Conservation (phyloP, 176 grass and related monocot genomes). For the Ananas comosus region DNA sequence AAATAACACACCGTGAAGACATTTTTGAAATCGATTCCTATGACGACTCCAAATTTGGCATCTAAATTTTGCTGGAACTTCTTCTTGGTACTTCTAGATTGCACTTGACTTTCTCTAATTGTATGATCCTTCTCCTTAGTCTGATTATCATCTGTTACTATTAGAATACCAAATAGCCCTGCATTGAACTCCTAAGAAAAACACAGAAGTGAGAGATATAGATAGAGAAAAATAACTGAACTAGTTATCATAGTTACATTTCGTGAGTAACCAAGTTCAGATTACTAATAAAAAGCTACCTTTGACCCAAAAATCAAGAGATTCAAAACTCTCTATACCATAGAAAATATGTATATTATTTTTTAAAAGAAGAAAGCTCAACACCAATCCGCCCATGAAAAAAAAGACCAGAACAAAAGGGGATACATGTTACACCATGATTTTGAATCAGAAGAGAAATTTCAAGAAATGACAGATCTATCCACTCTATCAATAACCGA, state of each 20-base stretch:
- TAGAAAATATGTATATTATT: too few species aligned
- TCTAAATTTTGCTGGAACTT: conserved; percentile 56
- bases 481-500: too few species aligned
- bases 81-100: conserved; percentile 46
- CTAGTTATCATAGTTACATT: not conserved
- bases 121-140: conserved; percentile 47
- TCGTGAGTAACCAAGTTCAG: conserved; percentile 12
- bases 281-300: too few species aligned
- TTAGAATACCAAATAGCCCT: conserved; percentile 91
- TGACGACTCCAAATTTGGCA: conserved; percentile 81
- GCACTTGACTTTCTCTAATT: conserved; percentile 38
- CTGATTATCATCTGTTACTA: conserved; percentile 77
- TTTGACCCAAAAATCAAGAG: too few species aligned
- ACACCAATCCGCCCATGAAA: too few species aligned
- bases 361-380: too few species aligned
- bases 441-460: not conserved
- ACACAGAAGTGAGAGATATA: conserved; percentile 9
- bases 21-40: conserved; percentile 97
- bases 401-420: not conserved
- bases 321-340: too few species aligned
- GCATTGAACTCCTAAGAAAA: conserved; percentile 85
- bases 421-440: not conserved
- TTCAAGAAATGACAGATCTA: not conserved
- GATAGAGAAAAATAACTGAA: not conserved
- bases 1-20: conserved; percentile 70